Conservation (phyloP, 2,329 filamentous ascomycete species). For the Trematosphaeria pertusa region DNA sequence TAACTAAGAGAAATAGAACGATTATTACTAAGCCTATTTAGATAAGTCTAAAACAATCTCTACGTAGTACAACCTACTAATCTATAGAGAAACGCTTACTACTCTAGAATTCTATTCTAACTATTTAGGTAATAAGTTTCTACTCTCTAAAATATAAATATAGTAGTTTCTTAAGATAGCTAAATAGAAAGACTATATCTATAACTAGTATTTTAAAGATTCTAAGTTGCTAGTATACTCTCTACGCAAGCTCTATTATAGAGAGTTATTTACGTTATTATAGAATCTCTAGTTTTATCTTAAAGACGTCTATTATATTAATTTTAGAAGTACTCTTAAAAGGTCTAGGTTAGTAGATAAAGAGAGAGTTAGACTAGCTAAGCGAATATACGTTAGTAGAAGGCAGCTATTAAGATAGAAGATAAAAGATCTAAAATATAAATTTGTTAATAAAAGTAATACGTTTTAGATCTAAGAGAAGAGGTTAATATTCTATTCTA, state of each 20-base stretch:
- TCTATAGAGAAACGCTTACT: slow-evolving; percentile 14
- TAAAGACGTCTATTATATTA: slow-evolving; percentile 13
- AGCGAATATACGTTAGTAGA: too few relatives aligned
- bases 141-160: slow-evolving; percentile 14
- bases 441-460: too few relatives aligned
- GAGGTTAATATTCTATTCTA: too few relatives aligned
- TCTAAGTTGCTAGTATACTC: slow-evolving; percentile 13
- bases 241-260: slow-evolving; percentile 17
- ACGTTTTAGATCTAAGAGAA: too few relatives aligned
- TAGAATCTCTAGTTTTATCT: slow-evolving; percentile 14
- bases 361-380: slow-evolving; percentile 13
- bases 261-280: slow-evolving; percentile 17
- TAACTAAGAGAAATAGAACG: slow-evolving; percentile 13
- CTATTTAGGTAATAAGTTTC: slow-evolving; percentile 16
- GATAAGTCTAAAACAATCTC: slow-evolving; percentile 15
- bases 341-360: slow-evolving; percentile 12
- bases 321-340: slow-evolving; percentile 16
- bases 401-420: too few relatives aligned
- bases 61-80: slow-evolving; percentile 16
- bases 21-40: slow-evolving; percentile 17
- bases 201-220: slow-evolving; percentile 18
- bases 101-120: slow-evolving; percentile 10
- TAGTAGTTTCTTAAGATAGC: slow-evolving; percentile 7
- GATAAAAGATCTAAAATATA: too few relatives aligned
- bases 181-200: slow-evolving; percentile 17